Evolutionary conservation across 352 stramenopile species (phyloP).

Genomic region (Phytophthora lateralis): DNA sequence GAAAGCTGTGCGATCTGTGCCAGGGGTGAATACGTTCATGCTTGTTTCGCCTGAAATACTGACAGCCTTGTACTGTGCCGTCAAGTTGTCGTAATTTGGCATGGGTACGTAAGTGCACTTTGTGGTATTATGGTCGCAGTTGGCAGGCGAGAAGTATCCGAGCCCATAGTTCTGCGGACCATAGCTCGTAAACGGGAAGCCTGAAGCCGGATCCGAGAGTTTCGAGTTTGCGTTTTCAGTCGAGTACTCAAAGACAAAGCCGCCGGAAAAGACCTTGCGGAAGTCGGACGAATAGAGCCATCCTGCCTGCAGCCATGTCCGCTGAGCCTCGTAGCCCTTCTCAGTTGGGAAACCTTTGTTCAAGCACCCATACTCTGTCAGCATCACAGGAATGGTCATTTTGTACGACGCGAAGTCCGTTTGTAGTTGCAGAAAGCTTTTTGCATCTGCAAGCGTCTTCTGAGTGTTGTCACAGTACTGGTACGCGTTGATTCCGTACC

Average conservation of each 20-base stretch:
- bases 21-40: constrained; percentile 37
- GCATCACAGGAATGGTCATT: constrained; percentile 76
- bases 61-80: constrained; percentile 53
- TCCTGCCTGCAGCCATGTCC: constrained; percentile 61
- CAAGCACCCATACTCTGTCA: constrained; percentile 86
- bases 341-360: constrained; percentile 64
- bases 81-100: constrained; percentile 80
- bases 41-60: constrained; percentile 38
- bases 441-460: constrained; percentile 39
- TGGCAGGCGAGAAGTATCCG: constrained; percentile 77
- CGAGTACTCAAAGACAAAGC: constrained; percentile 86
- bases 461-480: constrained; percentile 66
- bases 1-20: constrained; percentile 22
- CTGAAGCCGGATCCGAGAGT: constrained; percentile 45
- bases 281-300: constrained; percentile 61
- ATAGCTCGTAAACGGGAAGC: constrained; percentile 78
- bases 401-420: constrained; percentile 57
- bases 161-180: constrained; percentile 86
- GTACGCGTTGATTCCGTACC: constrained; percentile 87
- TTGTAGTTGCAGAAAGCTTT: constrained; percentile 57
- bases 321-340: constrained; percentile 64
- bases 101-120: constrained; percentile 74
- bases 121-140: constrained; percentile 65
- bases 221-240: constrained; percentile 78
- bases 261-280: constrained; percentile 61